Conservation (phyloP, 163 green algal genomes). For the Chlamydomonas reinhardtii region DNA sequence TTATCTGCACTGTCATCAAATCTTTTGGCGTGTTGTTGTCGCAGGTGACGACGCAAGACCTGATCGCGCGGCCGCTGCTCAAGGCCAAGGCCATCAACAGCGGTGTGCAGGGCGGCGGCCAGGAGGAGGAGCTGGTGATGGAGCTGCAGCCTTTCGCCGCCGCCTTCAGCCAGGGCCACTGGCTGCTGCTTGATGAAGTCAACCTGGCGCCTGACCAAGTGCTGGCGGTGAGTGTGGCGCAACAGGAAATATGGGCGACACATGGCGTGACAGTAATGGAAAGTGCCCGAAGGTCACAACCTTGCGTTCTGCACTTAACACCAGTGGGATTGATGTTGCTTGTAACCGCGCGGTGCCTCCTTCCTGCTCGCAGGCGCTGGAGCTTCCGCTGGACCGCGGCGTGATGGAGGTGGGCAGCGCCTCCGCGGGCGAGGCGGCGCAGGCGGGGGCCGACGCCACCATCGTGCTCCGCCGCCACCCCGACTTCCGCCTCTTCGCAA, state of each 20-base stretch:
- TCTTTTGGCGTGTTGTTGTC: neutral
- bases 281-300: too few relatives aligned
- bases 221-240: constrained; percentile 28
- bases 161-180: constrained; percentile 46
- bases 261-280: too few relatives aligned
- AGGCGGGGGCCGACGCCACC: neutral
- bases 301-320: too few relatives aligned
- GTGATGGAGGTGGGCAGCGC: constrained; percentile 17
- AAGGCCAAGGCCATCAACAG: neutral
- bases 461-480: neutral
- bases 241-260: too few relatives aligned
- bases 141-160: constrained; percentile 53
- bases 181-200: constrained; percentile 62
- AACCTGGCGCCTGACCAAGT: constrained; percentile 56
- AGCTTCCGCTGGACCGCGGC: constrained; percentile 48
- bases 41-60: constrained; percentile 14
- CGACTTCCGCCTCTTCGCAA: constrained; percentile 56
- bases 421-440: constrained; percentile 9
- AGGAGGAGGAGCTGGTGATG: neutral
- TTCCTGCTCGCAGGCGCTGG: constrained; percentile 1
- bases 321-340: too few relatives aligned
- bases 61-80: constrained; percentile 11
- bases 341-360: neutral
- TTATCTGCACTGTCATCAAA: too few relatives aligned
- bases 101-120: too few relatives aligned